Percentiles rank a stretch among this genome's conserved stretches.
Evolutionary conservation across 495 filamentous ascomycete species (phyloP).

Genomic region (Daldinia vernicosa): DNA sequence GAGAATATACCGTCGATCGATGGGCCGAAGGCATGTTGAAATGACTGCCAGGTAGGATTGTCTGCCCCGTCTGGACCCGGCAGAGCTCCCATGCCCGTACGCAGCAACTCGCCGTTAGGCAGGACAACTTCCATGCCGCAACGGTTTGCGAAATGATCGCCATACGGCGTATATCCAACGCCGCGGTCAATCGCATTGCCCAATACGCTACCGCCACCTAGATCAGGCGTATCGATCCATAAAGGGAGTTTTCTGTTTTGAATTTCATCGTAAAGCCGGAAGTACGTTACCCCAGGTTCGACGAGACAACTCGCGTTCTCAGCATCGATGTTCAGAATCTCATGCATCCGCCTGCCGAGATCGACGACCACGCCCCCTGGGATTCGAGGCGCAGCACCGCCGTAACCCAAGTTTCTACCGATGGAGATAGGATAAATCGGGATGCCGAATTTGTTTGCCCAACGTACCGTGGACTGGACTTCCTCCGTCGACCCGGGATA

Average conservation of each 20-base stretch:
- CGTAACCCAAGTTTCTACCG: slow-evolving; percentile 65
- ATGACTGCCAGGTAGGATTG: slow-evolving; percentile 60
- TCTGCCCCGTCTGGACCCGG: slow-evolving; percentile 51
- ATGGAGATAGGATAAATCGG: slow-evolving; percentile 65
- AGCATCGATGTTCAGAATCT: slow-evolving; percentile 61
- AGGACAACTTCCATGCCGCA: slow-evolving; percentile 67
- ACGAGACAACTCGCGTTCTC: slow-evolving; percentile 63
- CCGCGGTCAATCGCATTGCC: slow-evolving; percentile 67
- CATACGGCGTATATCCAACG: slow-evolving; percentile 63
- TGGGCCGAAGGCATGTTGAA: slow-evolving; percentile 65
- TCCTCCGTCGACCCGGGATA: slow-evolving; percentile 54
- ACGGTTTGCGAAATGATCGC: slow-evolving; percentile 64
- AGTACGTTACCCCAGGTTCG: slow-evolving; percentile 68
- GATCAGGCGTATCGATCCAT: slow-evolving; percentile 64
- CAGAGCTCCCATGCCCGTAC: slow-evolving; percentile 69
- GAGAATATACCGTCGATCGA: slow-evolving; percentile 66
- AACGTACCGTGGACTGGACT: slow-evolving; percentile 57
- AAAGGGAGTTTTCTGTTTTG: slow-evolving; percentile 54
- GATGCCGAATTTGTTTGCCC: slow-evolving; percentile 59
- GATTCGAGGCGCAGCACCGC: slow-evolving; percentile 65
- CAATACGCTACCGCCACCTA: slow-evolving; percentile 65
- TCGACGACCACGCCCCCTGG: slow-evolving; percentile 63
- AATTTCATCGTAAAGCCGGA: slow-evolving; percentile 61
- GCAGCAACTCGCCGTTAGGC: slow-evolving; percentile 62
- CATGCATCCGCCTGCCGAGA: slow-evolving; percentile 64